phyloP scores from a whole-genome alignment of 306 rosid species.

The Ceratonia siliqua region DNA sequence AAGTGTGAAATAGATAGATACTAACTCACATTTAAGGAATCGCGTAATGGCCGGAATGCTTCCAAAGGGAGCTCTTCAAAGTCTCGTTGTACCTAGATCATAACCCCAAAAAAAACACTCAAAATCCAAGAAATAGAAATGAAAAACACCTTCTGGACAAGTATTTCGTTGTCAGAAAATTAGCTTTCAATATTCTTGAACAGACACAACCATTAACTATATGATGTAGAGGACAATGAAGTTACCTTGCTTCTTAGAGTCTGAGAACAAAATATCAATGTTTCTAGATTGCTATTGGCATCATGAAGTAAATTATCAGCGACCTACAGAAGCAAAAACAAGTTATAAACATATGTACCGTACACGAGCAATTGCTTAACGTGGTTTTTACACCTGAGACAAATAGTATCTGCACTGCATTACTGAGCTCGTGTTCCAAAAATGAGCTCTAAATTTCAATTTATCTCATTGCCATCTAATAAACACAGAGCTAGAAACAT shows the following conservation, averaged over 20 bases:
- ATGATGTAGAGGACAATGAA: slow-evolving; percentile 13
- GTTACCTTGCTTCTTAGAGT: slow-evolving; percentile 94
- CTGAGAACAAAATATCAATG: slow-evolving; percentile 92
- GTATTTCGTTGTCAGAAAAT: slow-evolving; percentile 3
- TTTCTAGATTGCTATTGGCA: slow-evolving; percentile 85
- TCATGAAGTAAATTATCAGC: slow-evolving; percentile 96
- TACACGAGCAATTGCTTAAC: slow-evolving; percentile 18
- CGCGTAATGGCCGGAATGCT: slow-evolving; percentile 87
- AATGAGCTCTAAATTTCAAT: slow-evolving; percentile 32
- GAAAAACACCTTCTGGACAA: neutral
- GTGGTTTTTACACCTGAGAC: neutral
- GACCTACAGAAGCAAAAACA: slow-evolving; percentile 52
- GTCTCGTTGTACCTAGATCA: slow-evolving; percentile 80
- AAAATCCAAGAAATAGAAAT: slow-evolving; percentile 37
- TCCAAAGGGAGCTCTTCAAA: slow-evolving; percentile 90
- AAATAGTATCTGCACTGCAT: neutral
- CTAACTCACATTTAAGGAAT: slow-evolving; percentile 87
- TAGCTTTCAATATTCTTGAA: slow-evolving; percentile 21
- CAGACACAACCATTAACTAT: neutral
- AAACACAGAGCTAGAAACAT: slow-evolving; percentile 19
- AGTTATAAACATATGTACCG: neutral
- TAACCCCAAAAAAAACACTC: slow-evolving; percentile 30
- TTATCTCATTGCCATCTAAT: neutral
- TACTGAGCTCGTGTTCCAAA: neutral
- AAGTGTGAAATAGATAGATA: slow-evolving; percentile 25